A percentile compares a stretch with the other conserved stretches of the same genome.
Conservation (phyloP, 2,329 filamentous ascomycete genomes). For the Beauveria medogensis region DNA sequence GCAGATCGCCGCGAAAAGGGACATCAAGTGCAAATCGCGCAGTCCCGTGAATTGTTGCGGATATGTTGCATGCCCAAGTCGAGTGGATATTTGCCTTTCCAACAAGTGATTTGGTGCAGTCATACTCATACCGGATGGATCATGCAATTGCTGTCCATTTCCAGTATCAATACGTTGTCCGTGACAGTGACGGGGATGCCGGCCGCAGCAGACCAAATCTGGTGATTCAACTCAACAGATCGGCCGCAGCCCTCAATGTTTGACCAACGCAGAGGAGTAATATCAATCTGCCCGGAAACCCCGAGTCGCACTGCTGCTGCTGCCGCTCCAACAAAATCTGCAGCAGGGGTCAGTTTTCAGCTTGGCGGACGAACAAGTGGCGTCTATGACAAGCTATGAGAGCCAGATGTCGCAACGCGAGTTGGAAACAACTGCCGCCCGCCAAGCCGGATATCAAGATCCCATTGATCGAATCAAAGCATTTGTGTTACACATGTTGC, state of each 20-base stretch:
- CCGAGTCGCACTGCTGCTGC: not conserved
- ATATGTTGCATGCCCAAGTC: not conserved
- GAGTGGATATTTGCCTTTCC: not conserved
- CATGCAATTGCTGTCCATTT: not conserved
- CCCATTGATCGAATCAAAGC: not conserved
- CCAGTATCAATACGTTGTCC: not conserved
- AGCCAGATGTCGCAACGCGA: not conserved
- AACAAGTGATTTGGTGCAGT: not conserved
- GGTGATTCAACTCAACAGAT: not conserved
- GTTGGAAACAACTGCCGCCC: not conserved
- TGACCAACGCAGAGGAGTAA: not conserved
- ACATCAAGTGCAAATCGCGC: not conserved
- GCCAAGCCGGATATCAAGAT: not conserved
- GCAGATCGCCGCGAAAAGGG: slow-evolving; percentile 1
- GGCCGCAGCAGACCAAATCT: not conserved
- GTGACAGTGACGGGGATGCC: not conserved
- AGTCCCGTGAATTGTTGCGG: not conserved
- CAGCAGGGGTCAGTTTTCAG: not conserved
- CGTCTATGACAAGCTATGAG: not conserved
- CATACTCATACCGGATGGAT: not conserved
- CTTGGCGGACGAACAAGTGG: not conserved
- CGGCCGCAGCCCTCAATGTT: not conserved
- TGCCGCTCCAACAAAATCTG: not conserved
- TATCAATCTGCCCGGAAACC: not conserved
- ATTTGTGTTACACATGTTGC: not conserved